phyloP scores from a whole-genome alignment of 2,329 filamentous ascomycete genomes.

The Neocatenulostroma microsporum region DNA sequence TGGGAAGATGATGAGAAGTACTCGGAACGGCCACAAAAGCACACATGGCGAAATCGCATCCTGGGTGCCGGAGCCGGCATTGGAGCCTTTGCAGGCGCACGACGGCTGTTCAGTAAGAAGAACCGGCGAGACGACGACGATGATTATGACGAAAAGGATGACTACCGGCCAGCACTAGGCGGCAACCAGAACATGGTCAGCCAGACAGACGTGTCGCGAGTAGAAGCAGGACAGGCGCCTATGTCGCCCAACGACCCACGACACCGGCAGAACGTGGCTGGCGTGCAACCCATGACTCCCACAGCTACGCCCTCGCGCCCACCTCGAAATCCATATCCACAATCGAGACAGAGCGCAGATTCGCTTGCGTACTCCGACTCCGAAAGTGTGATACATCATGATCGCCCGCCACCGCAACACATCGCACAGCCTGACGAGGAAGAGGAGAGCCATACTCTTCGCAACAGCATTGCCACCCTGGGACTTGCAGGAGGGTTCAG shows the following conservation, averaged over 20 bases:
- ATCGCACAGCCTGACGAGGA: no score
- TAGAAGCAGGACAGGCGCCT: constrained; percentile 49
- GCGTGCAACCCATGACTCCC: constrained; percentile 27
- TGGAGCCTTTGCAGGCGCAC: constrained; percentile 30
- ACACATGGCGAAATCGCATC: constrained; percentile 40
- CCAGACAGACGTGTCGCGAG: constrained; percentile 40
- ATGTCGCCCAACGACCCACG: constrained; percentile 33
- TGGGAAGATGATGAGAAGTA: constrained; percentile 40
- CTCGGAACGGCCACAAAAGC: constrained; percentile 18
- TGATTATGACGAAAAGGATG: constrained; percentile 44
- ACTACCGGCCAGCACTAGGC: constrained; percentile 36
- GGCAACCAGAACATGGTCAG: constrained; percentile 39
- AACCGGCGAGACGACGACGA: constrained; percentile 45
- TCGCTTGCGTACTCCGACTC: constrained; percentile 34
- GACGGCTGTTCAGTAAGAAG: constrained; percentile 52
- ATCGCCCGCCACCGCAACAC: no score
- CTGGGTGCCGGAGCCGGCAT: constrained; percentile 40
- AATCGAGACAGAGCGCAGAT: constrained; percentile 30
- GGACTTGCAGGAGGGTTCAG: constrained; percentile 27
- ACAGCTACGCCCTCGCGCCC: constrained; percentile 31
- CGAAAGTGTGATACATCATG: constrained; percentile 18
- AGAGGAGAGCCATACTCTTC: constrained; percentile 29
- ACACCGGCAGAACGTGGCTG: constrained; percentile 10
- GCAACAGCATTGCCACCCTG: constrained; percentile 42
- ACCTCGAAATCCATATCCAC: constrained; percentile 30